These are phyloP conservation scores for Alnus rubra DNA, from an alignment of 306 rosid genomes.

Conservation along the genomic window DNA sequence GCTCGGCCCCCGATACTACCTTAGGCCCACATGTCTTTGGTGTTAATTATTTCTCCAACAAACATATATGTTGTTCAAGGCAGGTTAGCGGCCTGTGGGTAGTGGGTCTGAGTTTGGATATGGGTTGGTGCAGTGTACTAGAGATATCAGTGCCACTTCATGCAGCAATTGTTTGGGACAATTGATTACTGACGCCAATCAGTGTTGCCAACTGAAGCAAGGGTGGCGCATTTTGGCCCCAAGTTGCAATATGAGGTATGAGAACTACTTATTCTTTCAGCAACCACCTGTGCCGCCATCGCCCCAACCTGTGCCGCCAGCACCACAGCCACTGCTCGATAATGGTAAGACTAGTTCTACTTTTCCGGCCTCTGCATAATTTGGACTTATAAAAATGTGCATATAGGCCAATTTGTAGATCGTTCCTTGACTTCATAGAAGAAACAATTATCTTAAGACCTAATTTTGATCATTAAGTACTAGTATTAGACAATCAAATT, in stretches of 20 bases:
- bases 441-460: too few species aligned
- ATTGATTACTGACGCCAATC: conserved; percentile 16
- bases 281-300: not conserved
- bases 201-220: not conserved
- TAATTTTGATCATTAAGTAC: too few species aligned
- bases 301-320: not conserved
- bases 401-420: not conserved
- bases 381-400: not conserved
- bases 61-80: not conserved
- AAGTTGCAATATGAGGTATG: conserved; percentile 44
- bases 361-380: not conserved
- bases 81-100: not conserved
- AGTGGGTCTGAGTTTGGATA: not conserved
- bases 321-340: not conserved
- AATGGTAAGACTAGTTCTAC: conserved; percentile 7
- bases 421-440: too few species aligned
- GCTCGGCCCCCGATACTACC: too few species aligned
- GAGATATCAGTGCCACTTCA: conserved; percentile 26
- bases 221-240: conserved; percentile 46
- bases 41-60: too few species aligned
- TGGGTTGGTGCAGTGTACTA: conserved; percentile 48
- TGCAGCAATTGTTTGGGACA: conserved; percentile 33
- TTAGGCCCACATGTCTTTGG: too few species aligned
- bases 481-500: too few species aligned
- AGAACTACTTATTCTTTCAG: conserved; percentile 28